Conservation (phyloP, 371 early-diverging fungal genomes). For the Syncephalastrum racemosum region DNA sequence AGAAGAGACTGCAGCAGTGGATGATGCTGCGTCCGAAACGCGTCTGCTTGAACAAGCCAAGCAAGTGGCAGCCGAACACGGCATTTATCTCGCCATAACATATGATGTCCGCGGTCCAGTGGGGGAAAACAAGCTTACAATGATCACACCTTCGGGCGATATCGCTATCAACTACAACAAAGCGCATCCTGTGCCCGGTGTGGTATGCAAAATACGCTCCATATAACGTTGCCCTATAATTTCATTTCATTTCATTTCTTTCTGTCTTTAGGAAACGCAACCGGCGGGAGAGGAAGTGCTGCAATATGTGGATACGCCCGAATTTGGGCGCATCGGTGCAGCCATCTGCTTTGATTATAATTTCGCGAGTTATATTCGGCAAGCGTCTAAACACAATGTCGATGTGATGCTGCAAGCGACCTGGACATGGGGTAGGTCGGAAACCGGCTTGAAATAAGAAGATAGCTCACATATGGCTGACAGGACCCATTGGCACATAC, state of each 20-base stretch:
- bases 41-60: conserved; percentile 28
- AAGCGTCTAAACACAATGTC: conserved; percentile 47
- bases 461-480: neutral
- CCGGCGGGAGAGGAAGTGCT: conserved; percentile 42
- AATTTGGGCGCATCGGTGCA: conserved; percentile 51
- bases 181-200: conserved; percentile 53
- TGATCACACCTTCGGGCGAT: conserved; percentile 47
- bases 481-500: conserved; percentile 48
- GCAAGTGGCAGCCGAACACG: conserved; percentile 31
- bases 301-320: conserved; percentile 44
- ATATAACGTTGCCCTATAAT: too few species aligned
- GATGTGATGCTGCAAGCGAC: conserved; percentile 57
- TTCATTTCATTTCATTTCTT: neutral
- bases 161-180: conserved; percentile 53
- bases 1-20: conserved; percentile 29
- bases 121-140: conserved; percentile 43
- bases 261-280: conserved; percentile 33
- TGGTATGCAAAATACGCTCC: conserved; percentile 19
- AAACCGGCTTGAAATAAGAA: neutral
- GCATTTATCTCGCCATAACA: conserved; percentile 43
- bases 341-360: conserved; percentile 60
- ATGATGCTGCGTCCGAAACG: conserved; percentile 20
- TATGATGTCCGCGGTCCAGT: conserved; percentile 27
- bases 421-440: conserved; percentile 53
- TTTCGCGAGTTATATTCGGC: conserved; percentile 49